A percentile compares a stretch with the other conserved stretches of the same genome.
Conservation (phyloP, 345 rosid genomes). For the Nasturtium officinale region DNA sequence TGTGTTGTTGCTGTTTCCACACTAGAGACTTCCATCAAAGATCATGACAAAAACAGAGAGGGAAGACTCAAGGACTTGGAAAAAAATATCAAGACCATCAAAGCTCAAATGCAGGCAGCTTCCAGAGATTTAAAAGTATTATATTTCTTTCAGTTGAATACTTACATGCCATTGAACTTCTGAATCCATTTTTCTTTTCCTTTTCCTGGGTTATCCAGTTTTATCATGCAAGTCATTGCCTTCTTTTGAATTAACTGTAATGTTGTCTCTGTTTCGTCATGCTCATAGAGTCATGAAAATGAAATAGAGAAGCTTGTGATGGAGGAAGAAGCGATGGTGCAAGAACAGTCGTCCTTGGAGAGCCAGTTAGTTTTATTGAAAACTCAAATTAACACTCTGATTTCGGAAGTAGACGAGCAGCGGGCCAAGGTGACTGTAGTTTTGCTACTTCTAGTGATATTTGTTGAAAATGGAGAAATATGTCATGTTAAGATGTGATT, state of each 20-base stretch:
- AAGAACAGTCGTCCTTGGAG: constrained; percentile 74
- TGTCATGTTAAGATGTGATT: constrained; percentile 33
- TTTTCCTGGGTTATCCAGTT: constrained; percentile 10
- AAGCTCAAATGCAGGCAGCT: constrained; percentile 75
- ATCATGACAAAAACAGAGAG: constrained; percentile 80
- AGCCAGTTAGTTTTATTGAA: constrained; percentile 66
- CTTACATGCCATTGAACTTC: constrained; percentile 13
- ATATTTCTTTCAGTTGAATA: constrained; percentile 14
- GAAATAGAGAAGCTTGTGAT: constrained; percentile 82
- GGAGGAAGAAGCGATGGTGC: constrained; percentile 84
- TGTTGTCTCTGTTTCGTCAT: constrained; percentile 30
- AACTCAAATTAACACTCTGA: constrained; percentile 61
- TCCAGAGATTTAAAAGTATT: constrained; percentile 86
- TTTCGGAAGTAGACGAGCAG: constrained; percentile 72
- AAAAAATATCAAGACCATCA: constrained; percentile 68
- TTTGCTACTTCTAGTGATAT: constrained; percentile 7
- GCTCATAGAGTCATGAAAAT: constrained; percentile 66
- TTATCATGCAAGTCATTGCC: neutral
- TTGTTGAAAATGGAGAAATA: neutral
- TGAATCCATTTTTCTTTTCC: constrained; percentile 5
- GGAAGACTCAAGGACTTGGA: constrained; percentile 80
- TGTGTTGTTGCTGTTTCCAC: constrained; percentile 56
- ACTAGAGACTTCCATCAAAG: constrained; percentile 85
- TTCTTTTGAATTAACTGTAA: constrained; percentile 18
- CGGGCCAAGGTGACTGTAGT: constrained; percentile 59